Evolutionary conservation across 495 filamentous ascomycete genomes (phyloP).

Genomic region (Penicillium steckii): DNA sequence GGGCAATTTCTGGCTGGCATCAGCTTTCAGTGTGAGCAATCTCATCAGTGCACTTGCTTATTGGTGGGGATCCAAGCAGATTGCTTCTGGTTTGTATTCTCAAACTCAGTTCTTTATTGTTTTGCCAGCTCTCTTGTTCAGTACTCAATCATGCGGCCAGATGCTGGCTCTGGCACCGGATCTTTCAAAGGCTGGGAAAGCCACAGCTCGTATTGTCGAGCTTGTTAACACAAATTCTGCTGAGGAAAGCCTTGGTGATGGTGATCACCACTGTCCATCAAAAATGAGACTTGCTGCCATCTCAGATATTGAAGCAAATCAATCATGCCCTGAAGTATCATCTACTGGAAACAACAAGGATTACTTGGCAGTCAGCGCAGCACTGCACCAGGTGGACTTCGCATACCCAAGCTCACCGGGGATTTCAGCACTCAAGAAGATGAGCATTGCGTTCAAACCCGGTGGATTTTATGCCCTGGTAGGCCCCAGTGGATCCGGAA

Average conservation of each 20-base stretch:
- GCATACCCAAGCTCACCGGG: constrained; percentile 59
- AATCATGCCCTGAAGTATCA: neutral
- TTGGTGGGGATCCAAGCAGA: constrained; percentile 65
- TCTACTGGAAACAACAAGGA: neutral
- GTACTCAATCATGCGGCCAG: constrained; percentile 62
- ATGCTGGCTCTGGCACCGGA: constrained; percentile 67
- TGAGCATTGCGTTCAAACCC: constrained; percentile 53
- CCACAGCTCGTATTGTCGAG: constrained; percentile 46
- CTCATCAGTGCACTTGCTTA: constrained; percentile 65
- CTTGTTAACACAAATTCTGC: constrained; percentile 37
- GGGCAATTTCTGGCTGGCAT: constrained; percentile 52
- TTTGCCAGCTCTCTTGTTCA: constrained; percentile 37
- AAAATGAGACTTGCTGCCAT: constrained; percentile 16
- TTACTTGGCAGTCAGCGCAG: constrained; percentile 35
- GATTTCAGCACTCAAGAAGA: constrained; percentile 48
- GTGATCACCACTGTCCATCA: neutral
- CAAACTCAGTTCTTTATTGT: constrained; percentile 65
- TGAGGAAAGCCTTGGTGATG: neutral
- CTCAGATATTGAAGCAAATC: constrained; percentile 30
- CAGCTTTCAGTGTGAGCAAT: constrained; percentile 51
- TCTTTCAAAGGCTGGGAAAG: constrained; percentile 49
- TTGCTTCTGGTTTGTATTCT: constrained; percentile 54
- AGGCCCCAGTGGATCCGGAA: constrained; percentile 62
- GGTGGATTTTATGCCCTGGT: constrained; percentile 61
- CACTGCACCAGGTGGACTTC: constrained; percentile 55